Evolutionary conservation across 2,329 filamentous ascomycete species (phyloP), one percentile per base, ranked within the genome.

Genomic region (Trichophyton simii): DNA sequence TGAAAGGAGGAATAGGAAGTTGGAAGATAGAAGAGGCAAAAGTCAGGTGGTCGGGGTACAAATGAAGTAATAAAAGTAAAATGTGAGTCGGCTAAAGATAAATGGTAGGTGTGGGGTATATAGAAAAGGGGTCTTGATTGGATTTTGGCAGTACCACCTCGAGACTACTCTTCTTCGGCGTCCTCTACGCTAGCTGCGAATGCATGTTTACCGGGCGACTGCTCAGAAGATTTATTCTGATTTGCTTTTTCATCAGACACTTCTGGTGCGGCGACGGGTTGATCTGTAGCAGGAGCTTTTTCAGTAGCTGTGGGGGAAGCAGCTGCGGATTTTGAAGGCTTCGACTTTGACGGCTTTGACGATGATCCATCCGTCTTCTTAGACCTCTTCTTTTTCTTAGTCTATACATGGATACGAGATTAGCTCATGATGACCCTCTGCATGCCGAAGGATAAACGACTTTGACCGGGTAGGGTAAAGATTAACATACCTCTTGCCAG

Each of bases 401-500:
- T 72, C 68, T 75, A 72, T 3, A 69, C 72, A 31, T 61, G 22
- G 8, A 34, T 20, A 55, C 15, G n/a, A 52, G n/a, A 57, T 59
- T 44, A 46, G 61, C 5, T 58, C 15, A 20, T 34, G 62, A 20
- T 34, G 62, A 50, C 44, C 65, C 25, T 48, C 44, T 59, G 63
- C 18, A 59, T 41, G 28, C 44, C 3, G 18, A n/a, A n/a, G n/a
- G 15, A 44, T n/a, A 15, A n/a, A 15, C 41, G 2, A 15, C 46
- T 42, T 18, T 41, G 31, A 58, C n/a, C 6, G 6, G n/a, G 44
- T 13, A 36, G 46, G 25, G 28, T 38, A 34, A 22, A 57, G 5
- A 31, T n/a, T 48, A 36, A 75, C 83, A 75, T 72, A 95, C 90
- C 83, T 96, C 91, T 74, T 99, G 94, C 94, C 94, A 99, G 63